Conservation (phyloP, 2,329 filamentous ascomycete species). For the Hymenoscyphus occultus region DNA sequence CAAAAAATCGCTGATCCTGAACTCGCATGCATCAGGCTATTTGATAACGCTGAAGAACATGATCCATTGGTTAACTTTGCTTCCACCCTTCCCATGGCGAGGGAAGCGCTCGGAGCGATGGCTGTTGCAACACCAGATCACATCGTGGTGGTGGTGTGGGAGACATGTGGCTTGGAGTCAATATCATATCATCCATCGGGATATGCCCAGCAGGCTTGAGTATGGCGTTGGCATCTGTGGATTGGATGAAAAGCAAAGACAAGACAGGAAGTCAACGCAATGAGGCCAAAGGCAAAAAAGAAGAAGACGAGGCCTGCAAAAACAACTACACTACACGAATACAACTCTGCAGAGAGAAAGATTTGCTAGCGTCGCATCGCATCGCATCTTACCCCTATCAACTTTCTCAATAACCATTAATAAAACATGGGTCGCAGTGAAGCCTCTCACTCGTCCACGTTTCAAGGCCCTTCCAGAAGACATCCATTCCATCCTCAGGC, state of each 20-base stretch:
- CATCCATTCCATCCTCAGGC: neutral
- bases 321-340: too few relatives aligned
- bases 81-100: neutral
- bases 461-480: slow-evolving; percentile 1
- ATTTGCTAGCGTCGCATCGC: neutral
- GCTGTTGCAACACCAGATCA: neutral
- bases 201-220: neutral
- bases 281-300: too few relatives aligned
- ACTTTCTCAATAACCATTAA: neutral
- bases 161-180: neutral
- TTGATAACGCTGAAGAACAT: neutral
- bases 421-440: neutral
- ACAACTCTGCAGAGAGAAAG: too few relatives aligned
- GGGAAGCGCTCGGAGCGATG: neutral
- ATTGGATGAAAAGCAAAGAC: neutral
- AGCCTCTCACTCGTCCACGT: slow-evolving; percentile 2
- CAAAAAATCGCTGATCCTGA: neutral
- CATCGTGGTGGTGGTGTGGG: neutral
- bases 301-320: too few relatives aligned
- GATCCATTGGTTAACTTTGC: neutral
- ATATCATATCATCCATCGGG: neutral
- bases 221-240: neutral
- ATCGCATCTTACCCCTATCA: neutral
- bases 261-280: too few relatives aligned
- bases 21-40: neutral